Conservation (phyloP, 75 land plant species). For the Pinus tabuliformis region DNA sequence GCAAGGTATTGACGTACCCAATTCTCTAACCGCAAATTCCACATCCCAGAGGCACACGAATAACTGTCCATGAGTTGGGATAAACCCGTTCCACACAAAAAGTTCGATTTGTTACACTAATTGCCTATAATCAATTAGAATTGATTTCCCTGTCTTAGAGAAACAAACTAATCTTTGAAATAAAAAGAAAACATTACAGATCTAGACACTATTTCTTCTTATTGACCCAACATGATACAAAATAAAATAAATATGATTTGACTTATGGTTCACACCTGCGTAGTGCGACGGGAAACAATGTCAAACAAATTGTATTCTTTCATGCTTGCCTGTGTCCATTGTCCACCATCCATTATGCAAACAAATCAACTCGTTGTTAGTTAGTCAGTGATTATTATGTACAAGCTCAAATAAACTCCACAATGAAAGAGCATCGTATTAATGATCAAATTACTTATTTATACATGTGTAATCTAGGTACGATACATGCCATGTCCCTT, state of each 20-base stretch:
- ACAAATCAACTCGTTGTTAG: neutral
- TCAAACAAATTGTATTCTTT: slow-evolving; percentile 66
- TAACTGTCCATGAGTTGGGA: slow-evolving; percentile 77
- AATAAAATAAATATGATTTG: neutral
- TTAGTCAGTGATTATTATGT: too few species aligned
- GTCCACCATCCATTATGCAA: slow-evolving; percentile 85
- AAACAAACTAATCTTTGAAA: neutral
- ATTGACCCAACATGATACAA: neutral
- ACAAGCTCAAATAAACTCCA: too few species aligned
- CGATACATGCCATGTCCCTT: too few species aligned
- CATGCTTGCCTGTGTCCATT: slow-evolving; percentile 65
- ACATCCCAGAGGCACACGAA: slow-evolving; percentile 78
- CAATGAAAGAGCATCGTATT: too few species aligned
- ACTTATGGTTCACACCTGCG: slow-evolving; percentile 43
- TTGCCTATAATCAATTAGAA: neutral
- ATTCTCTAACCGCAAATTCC: slow-evolving; percentile 82
- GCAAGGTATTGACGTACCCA: slow-evolving; percentile 85
- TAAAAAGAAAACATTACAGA: neutral
- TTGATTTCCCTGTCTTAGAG: neutral
- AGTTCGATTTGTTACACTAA: neutral
- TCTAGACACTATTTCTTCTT: neutral
- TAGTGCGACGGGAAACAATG: slow-evolving; percentile 75
- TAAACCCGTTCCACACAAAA: slow-evolving; percentile 50
- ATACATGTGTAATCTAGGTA: too few species aligned
- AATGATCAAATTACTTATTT: too few species aligned